Conservation (phyloP, 345 rosid genomes). For the Triadica sebifera region DNA sequence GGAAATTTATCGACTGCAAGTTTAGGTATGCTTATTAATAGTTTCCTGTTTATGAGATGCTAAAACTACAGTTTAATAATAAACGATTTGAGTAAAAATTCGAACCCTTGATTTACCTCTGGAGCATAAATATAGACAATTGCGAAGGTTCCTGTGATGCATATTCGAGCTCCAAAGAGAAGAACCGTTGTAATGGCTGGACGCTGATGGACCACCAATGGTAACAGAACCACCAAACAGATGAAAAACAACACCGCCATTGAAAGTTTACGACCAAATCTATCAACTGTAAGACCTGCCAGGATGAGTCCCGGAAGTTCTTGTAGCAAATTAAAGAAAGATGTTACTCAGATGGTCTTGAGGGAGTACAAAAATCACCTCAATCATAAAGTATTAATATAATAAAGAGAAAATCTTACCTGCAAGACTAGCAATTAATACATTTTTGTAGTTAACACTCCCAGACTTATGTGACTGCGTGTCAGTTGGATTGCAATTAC, state of each 20-base stretch:
- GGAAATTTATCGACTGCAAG: background rate
- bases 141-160: constrained; percentile 76
- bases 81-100: no score
- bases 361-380: background rate
- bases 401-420: constrained; percentile 35
- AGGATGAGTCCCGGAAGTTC: constrained; percentile 87
- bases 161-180: constrained; percentile 78
- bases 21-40: no score
- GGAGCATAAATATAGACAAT: constrained; percentile 80
- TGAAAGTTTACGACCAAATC: constrained; percentile 72
- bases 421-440: constrained; percentile 80
- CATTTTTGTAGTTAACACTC: constrained; percentile 59
- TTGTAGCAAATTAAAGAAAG: constrained; percentile 24
- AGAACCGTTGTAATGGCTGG: constrained; percentile 58
- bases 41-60: no score
- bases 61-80: no score
- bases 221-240: constrained; percentile 65
- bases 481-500: constrained; percentile 35
- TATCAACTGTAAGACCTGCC: constrained; percentile 76
- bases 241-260: constrained; percentile 76
- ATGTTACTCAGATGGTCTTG: constrained; percentile 14
- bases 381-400: background rate
- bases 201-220: constrained; percentile 66
- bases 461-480: constrained; percentile 28
- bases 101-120: constrained; percentile 57